phyloP scores from a whole-genome alignment of 805 yeast genomes.

The Metschnikowia hibisci region DNA sequence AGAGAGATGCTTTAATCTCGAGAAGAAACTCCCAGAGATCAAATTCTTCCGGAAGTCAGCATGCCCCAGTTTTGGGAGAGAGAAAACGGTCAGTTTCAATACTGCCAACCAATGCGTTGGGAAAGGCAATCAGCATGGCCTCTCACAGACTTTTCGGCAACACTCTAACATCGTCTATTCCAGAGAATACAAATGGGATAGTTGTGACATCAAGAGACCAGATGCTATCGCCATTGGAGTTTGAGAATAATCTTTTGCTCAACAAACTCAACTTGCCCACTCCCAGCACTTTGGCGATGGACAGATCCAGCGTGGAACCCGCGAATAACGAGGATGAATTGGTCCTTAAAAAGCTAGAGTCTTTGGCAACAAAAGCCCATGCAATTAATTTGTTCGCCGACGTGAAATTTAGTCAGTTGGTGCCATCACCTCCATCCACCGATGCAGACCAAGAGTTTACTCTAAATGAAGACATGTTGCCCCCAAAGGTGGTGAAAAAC shows the following conservation, averaged over 20 bases:
- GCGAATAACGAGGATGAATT: constrained; percentile 26
- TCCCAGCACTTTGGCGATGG: constrained; percentile 23
- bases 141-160: constrained; percentile 79
- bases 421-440: constrained; percentile 65
- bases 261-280: constrained; percentile 33
- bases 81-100: constrained; percentile 65
- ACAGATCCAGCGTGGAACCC: constrained; percentile 14
- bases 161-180: constrained; percentile 8
- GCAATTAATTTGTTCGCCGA: constrained; percentile 88
- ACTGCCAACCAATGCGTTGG: constrained; percentile 82
- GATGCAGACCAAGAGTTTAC: constrained; percentile 36
- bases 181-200: constrained; percentile 10
- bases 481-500: constrained; percentile 52
- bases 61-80: constrained; percentile 61
- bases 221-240: constrained; percentile 13
- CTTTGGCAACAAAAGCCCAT: constrained; percentile 83
- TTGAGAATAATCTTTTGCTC: constrained; percentile 33
- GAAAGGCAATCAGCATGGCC: constrained; percentile 83
- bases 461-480: constrained; percentile 44
- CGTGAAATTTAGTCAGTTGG: constrained; percentile 79
- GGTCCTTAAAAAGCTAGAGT: constrained; percentile 53
- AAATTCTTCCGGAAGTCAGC: constrained; percentile 46
- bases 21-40: constrained; percentile 42
- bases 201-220: constrained; percentile 4
- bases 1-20: constrained; percentile 16